Evolutionary conservation across 164 flowering plant genomes (phyloP).

Genomic region (Piper longum): DNA sequence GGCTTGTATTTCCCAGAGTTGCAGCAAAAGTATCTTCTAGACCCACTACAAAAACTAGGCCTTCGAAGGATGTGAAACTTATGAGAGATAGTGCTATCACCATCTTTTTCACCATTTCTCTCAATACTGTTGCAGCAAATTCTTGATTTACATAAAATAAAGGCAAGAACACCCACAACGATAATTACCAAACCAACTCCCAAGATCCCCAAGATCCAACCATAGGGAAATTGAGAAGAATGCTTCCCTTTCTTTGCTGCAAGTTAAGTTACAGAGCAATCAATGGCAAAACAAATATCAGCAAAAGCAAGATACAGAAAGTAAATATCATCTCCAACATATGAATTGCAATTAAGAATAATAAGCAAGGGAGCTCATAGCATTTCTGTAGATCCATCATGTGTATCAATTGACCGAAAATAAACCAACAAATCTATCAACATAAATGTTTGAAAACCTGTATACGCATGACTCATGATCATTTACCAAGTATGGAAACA

Average conservation of each 20-base stretch:
- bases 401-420: no score
- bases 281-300: background rate
- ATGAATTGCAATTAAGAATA: background rate
- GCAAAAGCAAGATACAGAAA: background rate
- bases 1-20: conserved; percentile 39
- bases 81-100: conserved; percentile 38
- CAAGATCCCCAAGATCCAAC: conserved; percentile 67
- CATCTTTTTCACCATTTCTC: conserved; percentile 30
- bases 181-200: conserved; percentile 44
- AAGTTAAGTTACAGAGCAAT: conserved; percentile 10
- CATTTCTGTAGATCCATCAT: no score
- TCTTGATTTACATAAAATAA: conserved; percentile 36
- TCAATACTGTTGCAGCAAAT: conserved; percentile 21
- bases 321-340: background rate
- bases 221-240: conserved; percentile 47
- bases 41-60: conserved; percentile 68
- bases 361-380: no score
- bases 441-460: no score
- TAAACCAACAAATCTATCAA: no score
- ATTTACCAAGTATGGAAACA: no score
- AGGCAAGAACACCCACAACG: conserved; percentile 26
- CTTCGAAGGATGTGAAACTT: conserved; percentile 71
- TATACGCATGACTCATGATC: no score
- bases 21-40: conserved; percentile 52
- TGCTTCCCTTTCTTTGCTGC: conserved; percentile 37